A percentile compares a stretch with the other conserved stretches of the same genome.
These are phyloP conservation scores for Plantago elongata DNA, from an alignment of 257 asterid species.

Conservation along the genomic window DNA sequence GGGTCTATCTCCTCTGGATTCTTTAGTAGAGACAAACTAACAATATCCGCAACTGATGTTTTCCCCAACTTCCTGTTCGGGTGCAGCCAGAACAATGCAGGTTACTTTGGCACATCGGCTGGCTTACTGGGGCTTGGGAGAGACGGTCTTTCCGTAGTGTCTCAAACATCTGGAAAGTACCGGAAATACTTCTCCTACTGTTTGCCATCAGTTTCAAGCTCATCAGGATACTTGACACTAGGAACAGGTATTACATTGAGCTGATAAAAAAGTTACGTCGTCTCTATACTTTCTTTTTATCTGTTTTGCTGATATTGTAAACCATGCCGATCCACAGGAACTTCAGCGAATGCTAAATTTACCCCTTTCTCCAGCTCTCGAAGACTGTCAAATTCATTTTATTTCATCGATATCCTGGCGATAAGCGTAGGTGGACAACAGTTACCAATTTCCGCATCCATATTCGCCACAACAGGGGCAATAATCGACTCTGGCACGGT, in stretches of 20 bases:
- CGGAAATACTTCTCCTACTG: conserved; percentile 71
- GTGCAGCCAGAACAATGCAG: conserved; percentile 67
- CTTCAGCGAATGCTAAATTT: conserved; percentile 27
- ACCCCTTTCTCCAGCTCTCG: conserved; percentile 38
- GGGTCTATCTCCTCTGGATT: conserved; percentile 51
- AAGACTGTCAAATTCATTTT: neutral
- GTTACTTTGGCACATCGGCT: conserved; percentile 47
- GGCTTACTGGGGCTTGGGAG: conserved; percentile 72
- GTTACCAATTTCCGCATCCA: conserved; percentile 35
- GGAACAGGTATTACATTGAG: too few species aligned
- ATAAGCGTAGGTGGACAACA: conserved; percentile 42
- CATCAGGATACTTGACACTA: conserved; percentile 31
- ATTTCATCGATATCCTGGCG: too few species aligned
- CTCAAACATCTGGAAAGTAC: conserved; percentile 53
- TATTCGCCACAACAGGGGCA: conserved; percentile 42
- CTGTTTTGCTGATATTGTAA: too few species aligned
- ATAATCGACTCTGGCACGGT: conserved; percentile 83
- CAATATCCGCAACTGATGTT: conserved; percentile 37
- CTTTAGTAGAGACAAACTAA: conserved; percentile 45
- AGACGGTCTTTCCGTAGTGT: conserved; percentile 45
- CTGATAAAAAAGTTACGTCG: too few species aligned
- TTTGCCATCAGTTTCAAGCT: conserved; percentile 49
- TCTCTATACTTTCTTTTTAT: too few species aligned
- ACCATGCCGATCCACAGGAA: neutral
- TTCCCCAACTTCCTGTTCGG: conserved; percentile 55